Evolutionary conservation across 73 alveolate genomes (phyloP), one percentile per base, ranked within the genome.

Genomic region (Uronychia setigera): DNA sequence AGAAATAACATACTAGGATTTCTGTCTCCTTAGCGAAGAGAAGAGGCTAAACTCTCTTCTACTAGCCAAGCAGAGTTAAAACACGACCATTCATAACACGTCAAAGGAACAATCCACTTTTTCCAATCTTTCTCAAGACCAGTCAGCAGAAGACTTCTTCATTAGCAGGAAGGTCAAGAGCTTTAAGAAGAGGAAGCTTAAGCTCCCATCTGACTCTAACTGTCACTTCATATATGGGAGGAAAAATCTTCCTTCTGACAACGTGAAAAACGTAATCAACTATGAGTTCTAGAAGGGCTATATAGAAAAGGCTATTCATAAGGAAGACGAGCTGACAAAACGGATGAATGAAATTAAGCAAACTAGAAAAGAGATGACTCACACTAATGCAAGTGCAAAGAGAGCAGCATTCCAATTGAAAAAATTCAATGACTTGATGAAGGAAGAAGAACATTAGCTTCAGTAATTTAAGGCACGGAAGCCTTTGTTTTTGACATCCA

Each of bases 391-490:
- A 46, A 46, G 67, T 19, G 19, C 5, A 11, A 5, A 11, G 5
- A 46, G 67, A 46, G 67, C 67, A 11, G 67, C 67, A 11, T 46
- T 46, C 19, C 19, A 46, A 19, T 19, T 46, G n/a, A 46, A 46
- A 46, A 46, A 46, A 19, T 46, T 46, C 67, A 46, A 46, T 46
- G 67, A 46, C 67, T 19, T 46, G 19, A 46, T 46, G 67, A 46
- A 46, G 67, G 67, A 46, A 46, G 67, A 46, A 46, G 67, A 46
- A 46, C 67, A 46, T 46, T n/a, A n/a, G n/a, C n/a, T n/a, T n/a
- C n/a, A n/a, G n/a, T n/a, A n/a, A n/a, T n/a, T n/a, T n/a, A n/a
- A n/a, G n/a, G n/a, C n/a, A n/a, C n/a, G n/a, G n/a, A n/a, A n/a
- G n/a, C n/a, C n/a, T n/a, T n/a, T n/a, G n/a, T n/a, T n/a, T n/a